These are phyloP conservation scores for Alternaria sp. DNA, from an alignment of 2,329 filamentous ascomycete genomes.

Conservation along the genomic window DNA sequence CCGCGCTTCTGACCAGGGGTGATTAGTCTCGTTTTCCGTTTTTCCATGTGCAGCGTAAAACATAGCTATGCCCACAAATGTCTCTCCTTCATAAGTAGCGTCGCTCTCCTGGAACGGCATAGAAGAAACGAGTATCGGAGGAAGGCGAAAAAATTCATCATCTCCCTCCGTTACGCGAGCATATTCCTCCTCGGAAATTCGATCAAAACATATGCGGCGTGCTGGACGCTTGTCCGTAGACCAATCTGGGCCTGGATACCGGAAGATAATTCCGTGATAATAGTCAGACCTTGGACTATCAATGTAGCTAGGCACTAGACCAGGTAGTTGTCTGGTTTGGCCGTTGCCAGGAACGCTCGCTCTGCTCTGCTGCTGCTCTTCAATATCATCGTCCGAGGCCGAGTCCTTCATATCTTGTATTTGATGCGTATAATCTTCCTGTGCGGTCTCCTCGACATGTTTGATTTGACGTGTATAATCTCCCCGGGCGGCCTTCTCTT, in stretches of 20 bases:
- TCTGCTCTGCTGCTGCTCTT: not conserved
- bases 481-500: conserved; percentile 15
- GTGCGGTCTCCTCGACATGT: not conserved
- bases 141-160: not conserved
- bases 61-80: not conserved
- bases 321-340: conserved; percentile 11
- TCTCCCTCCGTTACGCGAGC: not conserved
- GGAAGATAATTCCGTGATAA: conserved; percentile 4
- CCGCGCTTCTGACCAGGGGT: not conserved
- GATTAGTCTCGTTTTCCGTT: not conserved
- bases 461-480: conserved; percentile 17
- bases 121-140: conserved; percentile 1
- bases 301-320: conserved; percentile 13
- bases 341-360: conserved; percentile 1
- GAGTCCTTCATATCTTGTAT: not conserved
- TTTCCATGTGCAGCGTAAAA: not conserved
- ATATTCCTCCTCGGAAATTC: not conserved
- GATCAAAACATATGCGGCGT: not conserved
- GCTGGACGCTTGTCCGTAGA: not conserved
- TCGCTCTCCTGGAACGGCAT: not conserved
- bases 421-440: too few relatives aligned
- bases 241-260: not conserved
- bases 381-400: not conserved
- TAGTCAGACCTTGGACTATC: not conserved
- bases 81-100: not conserved